phyloP scores from a whole-genome alignment of 805 yeast species.

The Cyberlindnera maclurae region DNA sequence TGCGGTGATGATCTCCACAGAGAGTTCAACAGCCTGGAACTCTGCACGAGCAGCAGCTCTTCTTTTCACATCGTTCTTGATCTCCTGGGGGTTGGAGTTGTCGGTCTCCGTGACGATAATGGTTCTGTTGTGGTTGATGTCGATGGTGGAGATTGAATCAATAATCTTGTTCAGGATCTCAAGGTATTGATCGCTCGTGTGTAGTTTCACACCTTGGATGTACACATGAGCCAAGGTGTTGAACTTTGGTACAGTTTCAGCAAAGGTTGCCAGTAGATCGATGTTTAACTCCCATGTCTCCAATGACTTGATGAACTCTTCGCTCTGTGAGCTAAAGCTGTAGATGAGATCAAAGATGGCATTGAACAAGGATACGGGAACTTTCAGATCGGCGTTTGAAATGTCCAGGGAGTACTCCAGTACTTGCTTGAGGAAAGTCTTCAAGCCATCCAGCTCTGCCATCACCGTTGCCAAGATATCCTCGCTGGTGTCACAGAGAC shows the following conservation, averaged over 20 bases:
- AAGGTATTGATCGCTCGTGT: conserved; percentile 21
- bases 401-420: conserved; percentile 24
- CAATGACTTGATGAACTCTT: conserved; percentile 36
- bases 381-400: conserved; percentile 19
- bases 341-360: conserved; percentile 50
- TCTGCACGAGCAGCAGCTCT: conserved; percentile 41
- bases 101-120: conserved; percentile 25
- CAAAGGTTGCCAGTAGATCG: conserved; percentile 9
- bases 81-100: conserved; percentile 24
- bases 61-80: conserved; percentile 32
- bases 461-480: conserved; percentile 43
- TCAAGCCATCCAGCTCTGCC: conserved; percentile 18
- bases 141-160: conserved; percentile 24
- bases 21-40: conserved; percentile 58
- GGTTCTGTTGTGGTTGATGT: conserved; percentile 27
- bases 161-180: conserved; percentile 22
- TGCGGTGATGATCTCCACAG: conserved; percentile 72
- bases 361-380: conserved; percentile 41
- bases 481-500: conserved; percentile 57
- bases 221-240: conserved; percentile 29
- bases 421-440: conserved; percentile 23
- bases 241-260: conserved; percentile 7
- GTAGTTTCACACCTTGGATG: conserved; percentile 32
- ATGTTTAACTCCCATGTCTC: conserved; percentile 16
- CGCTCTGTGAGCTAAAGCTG: conserved; percentile 54